Percentiles rank a stretch among this genome's conserved stretches.
These are phyloP conservation scores for Sclerotinia borealis DNA, from an alignment of 2,329 filamentous ascomycete species.

Conservation along the genomic window DNA sequence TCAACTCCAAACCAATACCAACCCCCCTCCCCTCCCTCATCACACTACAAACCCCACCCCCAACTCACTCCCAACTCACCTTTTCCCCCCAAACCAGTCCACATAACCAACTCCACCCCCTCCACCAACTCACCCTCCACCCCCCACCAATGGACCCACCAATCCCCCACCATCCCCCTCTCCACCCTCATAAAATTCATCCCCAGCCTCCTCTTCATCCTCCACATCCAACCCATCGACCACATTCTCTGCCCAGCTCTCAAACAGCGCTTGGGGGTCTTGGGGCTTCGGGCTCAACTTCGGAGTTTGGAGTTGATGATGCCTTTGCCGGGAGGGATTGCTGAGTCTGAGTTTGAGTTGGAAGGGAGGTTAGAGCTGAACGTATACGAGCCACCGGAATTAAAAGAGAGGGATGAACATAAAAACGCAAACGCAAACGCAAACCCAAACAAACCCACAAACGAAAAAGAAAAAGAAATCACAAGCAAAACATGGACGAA, in stretches of 20 bases:
- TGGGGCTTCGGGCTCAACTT: not conserved
- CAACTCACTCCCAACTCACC: not conserved
- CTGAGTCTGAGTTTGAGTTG: not conserved
- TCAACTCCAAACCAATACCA: too few species aligned
- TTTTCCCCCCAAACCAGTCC: not conserved
- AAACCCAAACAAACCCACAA: too few species aligned
- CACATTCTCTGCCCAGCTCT: not conserved
- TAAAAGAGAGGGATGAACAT: not conserved
- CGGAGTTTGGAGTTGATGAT: not conserved
- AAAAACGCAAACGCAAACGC: not conserved
- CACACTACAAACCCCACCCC: not conserved
- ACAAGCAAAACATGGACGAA: not conserved
- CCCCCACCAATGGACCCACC: not conserved
- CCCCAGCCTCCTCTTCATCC: conserved; percentile 2
- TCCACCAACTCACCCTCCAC: not conserved
- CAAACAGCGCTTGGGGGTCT: not conserved
- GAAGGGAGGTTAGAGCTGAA: too few species aligned
- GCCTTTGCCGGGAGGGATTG: not conserved
- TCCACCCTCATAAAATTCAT: not conserved
- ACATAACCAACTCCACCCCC: not conserved
- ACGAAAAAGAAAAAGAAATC: not conserved
- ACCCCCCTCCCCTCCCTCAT: not conserved
- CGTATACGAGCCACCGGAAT: too few species aligned
- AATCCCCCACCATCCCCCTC: not conserved
- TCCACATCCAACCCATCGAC: not conserved